Conservation (phyloP, 768 basidiomycete species). For the Pulveroboletus ravenelii region DNA sequence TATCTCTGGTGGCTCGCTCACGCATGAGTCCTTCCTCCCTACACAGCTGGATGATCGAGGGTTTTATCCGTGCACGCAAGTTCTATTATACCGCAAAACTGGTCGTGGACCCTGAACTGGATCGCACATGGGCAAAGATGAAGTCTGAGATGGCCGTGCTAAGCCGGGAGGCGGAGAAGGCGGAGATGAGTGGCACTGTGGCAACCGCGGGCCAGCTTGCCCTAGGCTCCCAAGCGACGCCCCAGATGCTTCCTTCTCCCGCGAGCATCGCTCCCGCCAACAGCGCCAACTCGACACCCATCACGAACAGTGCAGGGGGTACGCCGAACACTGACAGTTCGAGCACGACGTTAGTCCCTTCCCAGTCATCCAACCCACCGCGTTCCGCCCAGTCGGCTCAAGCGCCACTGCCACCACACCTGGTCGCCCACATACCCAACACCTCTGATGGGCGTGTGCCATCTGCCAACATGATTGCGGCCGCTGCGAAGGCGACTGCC, state of each 20-base stretch:
- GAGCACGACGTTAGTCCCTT: slow-evolving; percentile 20
- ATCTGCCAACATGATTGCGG: slow-evolving; percentile 25
- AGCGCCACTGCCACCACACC: slow-evolving; percentile 40
- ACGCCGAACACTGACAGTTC: slow-evolving; percentile 45
- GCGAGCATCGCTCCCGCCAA: slow-evolving; percentile 62
- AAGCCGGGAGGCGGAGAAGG: slow-evolving; percentile 33
- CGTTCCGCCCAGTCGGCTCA: slow-evolving; percentile 26
- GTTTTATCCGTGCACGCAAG: slow-evolving; percentile 59
- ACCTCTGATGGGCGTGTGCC: slow-evolving; percentile 28
- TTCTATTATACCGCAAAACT: slow-evolving; percentile 36
- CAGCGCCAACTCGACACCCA: slow-evolving; percentile 77
- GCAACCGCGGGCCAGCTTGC: slow-evolving; percentile 25
- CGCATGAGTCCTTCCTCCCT: slow-evolving; percentile 18
- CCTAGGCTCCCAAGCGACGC: slow-evolving; percentile 39
- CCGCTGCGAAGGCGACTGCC: slow-evolving; percentile 29
- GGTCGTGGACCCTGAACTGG: slow-evolving; percentile 32
- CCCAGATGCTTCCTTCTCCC: slow-evolving; percentile 77
- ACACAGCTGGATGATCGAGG: slow-evolving; percentile 73
- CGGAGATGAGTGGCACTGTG: slow-evolving; percentile 31
- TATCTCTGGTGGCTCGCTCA: slow-evolving; percentile 20
- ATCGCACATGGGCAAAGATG: slow-evolving; percentile 33
- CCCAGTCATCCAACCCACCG: slow-evolving; percentile 25
- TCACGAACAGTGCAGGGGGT: slow-evolving; percentile 47
- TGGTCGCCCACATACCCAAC: slow-evolving; percentile 27
- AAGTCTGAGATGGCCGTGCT: slow-evolving; percentile 30